These are phyloP conservation scores for Boletus speciosus DNA, from an alignment of 768 basidiomycete genomes.

Conservation along the genomic window DNA sequence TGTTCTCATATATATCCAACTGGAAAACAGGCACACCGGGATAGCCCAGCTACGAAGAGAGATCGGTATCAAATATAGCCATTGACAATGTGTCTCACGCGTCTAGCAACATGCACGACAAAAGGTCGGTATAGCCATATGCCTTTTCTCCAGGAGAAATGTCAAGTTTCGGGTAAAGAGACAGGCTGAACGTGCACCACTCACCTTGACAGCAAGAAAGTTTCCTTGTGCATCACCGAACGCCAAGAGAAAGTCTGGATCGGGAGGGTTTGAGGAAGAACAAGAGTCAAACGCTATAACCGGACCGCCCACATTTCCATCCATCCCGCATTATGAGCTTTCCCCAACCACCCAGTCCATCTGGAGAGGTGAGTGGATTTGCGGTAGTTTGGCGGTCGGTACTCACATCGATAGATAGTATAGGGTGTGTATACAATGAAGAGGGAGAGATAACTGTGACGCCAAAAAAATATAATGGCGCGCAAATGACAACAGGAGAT, in stretches of 20 bases:
- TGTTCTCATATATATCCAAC: conserved; percentile 75
- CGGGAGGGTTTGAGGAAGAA: neutral
- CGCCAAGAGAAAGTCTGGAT: conserved; percentile 71
- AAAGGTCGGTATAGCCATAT: conserved; percentile 77
- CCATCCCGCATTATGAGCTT: conserved; percentile 72
- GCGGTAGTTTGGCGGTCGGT: neutral
- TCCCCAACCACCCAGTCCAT: conserved; percentile 77
- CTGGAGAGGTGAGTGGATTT: conserved; percentile 35
- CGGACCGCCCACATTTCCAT: conserved; percentile 70
- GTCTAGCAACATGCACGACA: conserved; percentile 90
- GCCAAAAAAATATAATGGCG: neutral
- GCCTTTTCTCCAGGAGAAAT: conserved; percentile 40
- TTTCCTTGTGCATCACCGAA: conserved; percentile 83
- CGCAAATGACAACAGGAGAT: neutral
- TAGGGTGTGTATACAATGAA: conserved; percentile 81
- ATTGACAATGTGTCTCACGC: conserved; percentile 45
- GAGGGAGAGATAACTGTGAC: conserved; percentile 64
- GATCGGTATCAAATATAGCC: neutral
- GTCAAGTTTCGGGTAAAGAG: neutral
- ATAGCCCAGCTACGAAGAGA: conserved; percentile 68
- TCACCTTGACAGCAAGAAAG: conserved; percentile 75
- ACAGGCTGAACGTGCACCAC: neutral
- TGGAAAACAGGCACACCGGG: conserved; percentile 77
- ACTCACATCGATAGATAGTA: conserved; percentile 81
- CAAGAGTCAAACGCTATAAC: neutral